Evolutionary conservation across 805 yeast species (phyloP).

Genomic region (Wickerhamomyces queroliae): DNA sequence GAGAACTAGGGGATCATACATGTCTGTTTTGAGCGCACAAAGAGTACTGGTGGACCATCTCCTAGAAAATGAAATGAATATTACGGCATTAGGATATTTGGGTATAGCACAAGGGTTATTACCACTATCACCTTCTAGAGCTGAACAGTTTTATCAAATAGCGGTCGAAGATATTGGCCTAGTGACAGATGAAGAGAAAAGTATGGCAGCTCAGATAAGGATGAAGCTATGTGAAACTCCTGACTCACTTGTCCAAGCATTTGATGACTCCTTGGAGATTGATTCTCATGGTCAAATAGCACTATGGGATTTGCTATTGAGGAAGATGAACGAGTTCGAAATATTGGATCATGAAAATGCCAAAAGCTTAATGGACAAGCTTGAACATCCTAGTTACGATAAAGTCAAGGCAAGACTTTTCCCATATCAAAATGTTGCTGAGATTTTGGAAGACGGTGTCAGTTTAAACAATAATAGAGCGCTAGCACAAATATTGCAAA

Average conservation of each 20-base stretch:
- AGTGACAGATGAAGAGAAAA: neutral
- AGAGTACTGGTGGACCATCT: neutral
- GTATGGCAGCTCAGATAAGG: neutral
- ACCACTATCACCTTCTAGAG: neutral
- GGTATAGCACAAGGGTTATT: neutral
- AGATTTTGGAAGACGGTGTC: neutral
- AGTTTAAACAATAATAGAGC: neutral
- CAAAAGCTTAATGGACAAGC: slow-evolving; percentile 6
- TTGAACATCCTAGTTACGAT: too few relatives aligned
- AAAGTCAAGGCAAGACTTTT: neutral
- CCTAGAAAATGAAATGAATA: neutral
- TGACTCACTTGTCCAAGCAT: neutral
- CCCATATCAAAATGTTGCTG: neutral
- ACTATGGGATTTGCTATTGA: too few relatives aligned
- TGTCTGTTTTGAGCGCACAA: neutral
- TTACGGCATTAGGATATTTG: neutral
- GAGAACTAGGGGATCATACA: neutral
- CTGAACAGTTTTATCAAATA: neutral
- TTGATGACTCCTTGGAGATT: slow-evolving; percentile 1
- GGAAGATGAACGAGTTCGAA: neutral
- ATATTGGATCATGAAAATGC: slow-evolving; percentile 14
- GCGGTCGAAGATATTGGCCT: neutral
- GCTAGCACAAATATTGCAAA: neutral
- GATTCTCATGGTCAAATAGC: too few relatives aligned
- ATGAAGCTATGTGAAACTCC: slow-evolving; percentile 3